Conservation (phyloP, 2,329 filamentous ascomycete genomes). For the Dryadomyces quercus-mongolicae region DNA sequence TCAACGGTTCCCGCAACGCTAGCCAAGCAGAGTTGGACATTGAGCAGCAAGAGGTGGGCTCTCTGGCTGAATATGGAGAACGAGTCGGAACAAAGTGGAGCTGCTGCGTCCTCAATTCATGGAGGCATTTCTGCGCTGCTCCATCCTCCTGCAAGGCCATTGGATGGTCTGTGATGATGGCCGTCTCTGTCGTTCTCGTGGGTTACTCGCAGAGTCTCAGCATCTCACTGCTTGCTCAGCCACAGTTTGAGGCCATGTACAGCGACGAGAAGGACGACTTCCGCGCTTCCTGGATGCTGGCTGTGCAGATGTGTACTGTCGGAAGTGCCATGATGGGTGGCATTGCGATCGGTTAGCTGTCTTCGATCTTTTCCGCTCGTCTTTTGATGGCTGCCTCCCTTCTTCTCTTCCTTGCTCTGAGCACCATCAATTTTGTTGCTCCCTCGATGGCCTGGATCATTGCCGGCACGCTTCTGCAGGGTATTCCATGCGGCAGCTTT, state of each 20-base stretch:
- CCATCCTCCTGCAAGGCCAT: constrained; percentile 7
- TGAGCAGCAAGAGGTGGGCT: not conserved
- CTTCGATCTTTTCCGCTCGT: constrained; percentile 7
- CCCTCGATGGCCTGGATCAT: constrained; percentile 11
- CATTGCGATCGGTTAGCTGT: constrained; percentile 11
- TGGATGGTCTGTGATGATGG: constrained; percentile 11
- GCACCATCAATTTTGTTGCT: constrained; percentile 12
- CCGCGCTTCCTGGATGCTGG: constrained; percentile 11
- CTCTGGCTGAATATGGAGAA: too few relatives aligned
- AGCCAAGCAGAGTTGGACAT: not conserved
- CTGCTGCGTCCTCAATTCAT: too few relatives aligned
- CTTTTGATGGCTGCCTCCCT: constrained; percentile 7
- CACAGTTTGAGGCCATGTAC: constrained; percentile 16
- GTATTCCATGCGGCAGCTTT: constrained; percentile 13
- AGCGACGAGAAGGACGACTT: constrained; percentile 12
- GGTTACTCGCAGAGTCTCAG: constrained; percentile 13
- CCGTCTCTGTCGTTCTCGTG: constrained; percentile 12
- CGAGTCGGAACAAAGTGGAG: not conserved
- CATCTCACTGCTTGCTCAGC: constrained; percentile 14
- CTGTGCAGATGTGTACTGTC: constrained; percentile 11
- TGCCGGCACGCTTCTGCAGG: constrained; percentile 12
- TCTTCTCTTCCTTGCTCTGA: constrained; percentile 6
- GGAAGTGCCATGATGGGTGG: constrained; percentile 12
- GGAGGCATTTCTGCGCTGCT: not conserved
- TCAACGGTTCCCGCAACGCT: not conserved